Conservation (phyloP, 108 stramenopile genomes). For the Licmophora abbreviata region DNA sequence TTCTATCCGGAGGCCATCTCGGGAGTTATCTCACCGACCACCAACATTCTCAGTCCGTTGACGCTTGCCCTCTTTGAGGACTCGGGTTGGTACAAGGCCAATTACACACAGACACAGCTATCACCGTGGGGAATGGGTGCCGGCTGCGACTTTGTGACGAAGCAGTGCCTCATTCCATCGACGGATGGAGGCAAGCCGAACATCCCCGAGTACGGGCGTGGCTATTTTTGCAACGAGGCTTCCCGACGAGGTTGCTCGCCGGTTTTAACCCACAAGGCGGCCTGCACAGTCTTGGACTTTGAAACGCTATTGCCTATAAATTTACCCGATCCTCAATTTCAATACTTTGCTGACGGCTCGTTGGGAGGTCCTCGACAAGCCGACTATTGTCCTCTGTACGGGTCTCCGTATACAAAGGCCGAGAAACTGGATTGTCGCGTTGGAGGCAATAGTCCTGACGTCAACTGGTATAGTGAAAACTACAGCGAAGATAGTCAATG, state of each 20-base stretch:
- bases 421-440: conserved; percentile 55
- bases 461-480: conserved; percentile 57
- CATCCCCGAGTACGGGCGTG: conserved; percentile 50
- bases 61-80: conserved; percentile 79
- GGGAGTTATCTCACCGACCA: conserved; percentile 71
- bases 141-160: conserved; percentile 67
- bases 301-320: conserved; percentile 32
- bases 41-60: conserved; percentile 57
- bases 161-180: conserved; percentile 32
- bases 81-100: conserved; percentile 77
- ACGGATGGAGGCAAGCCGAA: conserved; percentile 4
- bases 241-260: conserved; percentile 58
- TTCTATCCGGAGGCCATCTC: conserved; percentile 64
- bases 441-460: conserved; percentile 36
- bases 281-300: conserved; percentile 73
- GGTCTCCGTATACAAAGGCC: conserved; percentile 52
- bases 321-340: conserved; percentile 42
- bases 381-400: conserved; percentile 79
- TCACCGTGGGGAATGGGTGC: conserved; percentile 63
- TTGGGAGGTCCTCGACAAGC: conserved; percentile 68
- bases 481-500: conserved; percentile 65
- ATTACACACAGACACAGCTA: conserved; percentile 32
- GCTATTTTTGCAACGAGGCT: conserved; percentile 63
- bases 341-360: conserved; percentile 47
- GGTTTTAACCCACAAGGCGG: conserved; percentile 65